Evolutionary conservation across 2,329 filamentous ascomycete species (phyloP), one percentile per base, ranked within the genome.

Genomic region (Botryosphaeria agaves): DNA sequence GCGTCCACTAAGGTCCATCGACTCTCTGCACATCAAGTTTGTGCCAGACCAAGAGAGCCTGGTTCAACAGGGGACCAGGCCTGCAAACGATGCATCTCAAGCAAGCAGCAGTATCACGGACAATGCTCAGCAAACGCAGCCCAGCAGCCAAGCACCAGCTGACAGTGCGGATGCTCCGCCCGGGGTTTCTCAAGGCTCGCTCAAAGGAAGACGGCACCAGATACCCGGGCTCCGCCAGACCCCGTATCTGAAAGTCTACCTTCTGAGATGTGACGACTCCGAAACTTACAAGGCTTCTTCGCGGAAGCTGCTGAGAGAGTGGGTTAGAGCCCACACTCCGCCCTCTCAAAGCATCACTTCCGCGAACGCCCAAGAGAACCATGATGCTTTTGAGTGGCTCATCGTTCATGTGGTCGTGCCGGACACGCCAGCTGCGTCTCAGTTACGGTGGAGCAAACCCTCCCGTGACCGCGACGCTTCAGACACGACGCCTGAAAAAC

Each of bases 381-480:
- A 98, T 47, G 87, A 98, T 58, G 87, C 89, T 1, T 93, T 79
- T 42, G 89, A 98, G 53, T 95, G 85, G 80, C 62, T 98, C 39
- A 81, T 98, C 32, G 49, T 98, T 14, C 89, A 98, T 50, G 81
- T 98, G 16, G 80, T 94, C 8, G 63, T 92, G 12, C 85, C 87
- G 9, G 85, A 92, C 38, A 87, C 82, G 0, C 64, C 71, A 9
- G 83, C 82, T 1, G 75, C 81, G 14, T 79, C 74, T 2, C 82
- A 91, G 47, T 80, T 82, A 9, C 67, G 78, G 37, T 69, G 62
- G 34, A 69, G 64, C 32, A 57, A 62, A 15, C 48, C 64, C 16
- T 53, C 50, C 32, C 52, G 42, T n/a, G n/a, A n/a, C n/a, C n/a
- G n/a, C 32, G 57, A 52, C 30, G 56, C 52, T 44, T 64, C 44